Base-by-base conservation (phyloP, 2,329 filamentous ascomycete species). In the Bipolaris victoriae region DNA sequence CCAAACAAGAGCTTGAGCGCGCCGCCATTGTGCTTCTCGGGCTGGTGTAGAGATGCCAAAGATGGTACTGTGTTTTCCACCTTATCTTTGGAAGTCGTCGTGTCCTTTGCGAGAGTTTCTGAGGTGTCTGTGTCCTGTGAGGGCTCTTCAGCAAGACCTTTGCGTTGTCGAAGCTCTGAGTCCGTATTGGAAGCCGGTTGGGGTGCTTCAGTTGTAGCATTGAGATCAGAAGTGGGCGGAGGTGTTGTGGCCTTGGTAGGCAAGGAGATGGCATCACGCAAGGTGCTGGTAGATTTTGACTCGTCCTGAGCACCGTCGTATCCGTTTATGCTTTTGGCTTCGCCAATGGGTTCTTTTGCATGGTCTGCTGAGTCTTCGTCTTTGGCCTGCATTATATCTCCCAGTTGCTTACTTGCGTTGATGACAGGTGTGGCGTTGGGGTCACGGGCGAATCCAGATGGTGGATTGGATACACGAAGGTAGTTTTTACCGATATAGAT, bases 261-360 rank as follows among this genome's bases (percentile, higher is more conserved):
- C 2, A 61, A 54, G 29, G 63, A 58, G 13, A 61, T 54, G 4
- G 52, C 45, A 13, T 69, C 59, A 11, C 53, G 52, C 16, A 69
- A 40, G 5, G 55, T 49, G 31, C 24, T 62, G 49, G 55, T 36
- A n/a, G 43, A 41, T 36, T 24, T 49, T 4, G 61, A 43, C 4
- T 26, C 37, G 18, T 68, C 62, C 15, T 60, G 64, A 2, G 60
- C 53, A 13, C 64, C 65, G 40, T 69, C 61, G 40, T 54, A 51
- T 46, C 62, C 66, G 18, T 55, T 51, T 15, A 64, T 54, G 41
- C 55, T 64, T 18, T 63, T 56, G 3, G 58, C 53, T 41, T 71
- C 64, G 20, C 22, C 11, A 35, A 55, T 62, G 41, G 54, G 46
- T 26, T 66, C 50, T 3, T 33, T 18, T 40, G 48, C 46, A 18